Conservation (phyloP, 1,139 yeast species). For the Geotrichum aggregatum region DNA sequence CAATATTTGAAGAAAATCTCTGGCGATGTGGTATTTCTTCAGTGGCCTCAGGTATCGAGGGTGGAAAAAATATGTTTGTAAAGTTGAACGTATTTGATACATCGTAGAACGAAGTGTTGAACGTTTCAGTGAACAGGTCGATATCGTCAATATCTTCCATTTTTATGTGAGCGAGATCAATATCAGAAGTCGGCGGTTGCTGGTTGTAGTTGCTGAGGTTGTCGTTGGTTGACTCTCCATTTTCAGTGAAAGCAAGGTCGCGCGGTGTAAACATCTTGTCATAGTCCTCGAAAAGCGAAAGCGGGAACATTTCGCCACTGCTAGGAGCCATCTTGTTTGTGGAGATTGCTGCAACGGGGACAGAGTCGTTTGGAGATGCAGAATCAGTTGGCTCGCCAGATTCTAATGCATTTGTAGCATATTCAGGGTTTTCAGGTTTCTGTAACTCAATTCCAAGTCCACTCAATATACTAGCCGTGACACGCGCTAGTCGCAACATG, state of each 20-base stretch:
- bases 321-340: background rate
- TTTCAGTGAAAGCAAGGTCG: constrained; percentile 1
- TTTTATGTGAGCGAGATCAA: constrained; percentile 7
- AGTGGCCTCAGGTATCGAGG: background rate
- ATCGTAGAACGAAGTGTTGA: constrained; percentile 15
- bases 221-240: background rate
- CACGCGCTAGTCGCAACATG: constrained; percentile 19
- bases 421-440: background rate
- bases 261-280: constrained; percentile 15
- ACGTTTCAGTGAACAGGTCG: constrained; percentile 17
- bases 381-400: background rate
- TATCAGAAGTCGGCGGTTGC: constrained; percentile 9
- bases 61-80: constrained; percentile 10
- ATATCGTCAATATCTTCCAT: constrained; percentile 19
- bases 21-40: background rate
- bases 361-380: background rate
- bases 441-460: constrained; percentile 17
- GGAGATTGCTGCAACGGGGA: background rate
- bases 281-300: constrained; percentile 15
- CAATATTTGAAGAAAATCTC: background rate
- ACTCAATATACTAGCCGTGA: constrained; percentile 19
- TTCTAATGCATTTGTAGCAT: constrained; percentile 1
- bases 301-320: constrained; percentile 9
- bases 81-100: constrained; percentile 16
- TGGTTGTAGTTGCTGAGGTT: constrained; percentile 5